A percentile compares a stretch with the other conserved stretches of the same genome.
Evolutionary conservation across 768 basidiomycete genomes (phyloP).

Genomic region (Pisolithus sp.): DNA sequence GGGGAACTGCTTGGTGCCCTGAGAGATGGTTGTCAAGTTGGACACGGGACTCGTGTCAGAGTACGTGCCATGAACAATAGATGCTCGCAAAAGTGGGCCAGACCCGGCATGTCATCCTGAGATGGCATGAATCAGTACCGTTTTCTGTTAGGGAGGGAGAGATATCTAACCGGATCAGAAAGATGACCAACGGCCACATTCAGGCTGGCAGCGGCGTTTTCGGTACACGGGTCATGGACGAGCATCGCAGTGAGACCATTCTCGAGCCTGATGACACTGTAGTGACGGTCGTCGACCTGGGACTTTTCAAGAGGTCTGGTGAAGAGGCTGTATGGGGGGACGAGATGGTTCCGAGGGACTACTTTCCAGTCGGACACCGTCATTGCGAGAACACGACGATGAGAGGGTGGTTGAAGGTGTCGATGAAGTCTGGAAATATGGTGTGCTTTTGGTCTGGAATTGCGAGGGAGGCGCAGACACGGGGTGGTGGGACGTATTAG

Average conservation of each 20-base stretch:
- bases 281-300: conserved; percentile 71
- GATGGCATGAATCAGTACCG: not conserved
- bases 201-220: conserved; percentile 92
- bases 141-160: not conserved
- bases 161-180: conserved; percentile 71
- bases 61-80: conserved; percentile 83
- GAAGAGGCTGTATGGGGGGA: conserved; percentile 50
- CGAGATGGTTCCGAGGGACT: conserved; percentile 8
- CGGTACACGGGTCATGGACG: conserved; percentile 77
- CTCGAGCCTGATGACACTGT: conserved; percentile 73
- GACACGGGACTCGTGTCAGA: not conserved
- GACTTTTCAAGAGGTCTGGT: conserved; percentile 60
- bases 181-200: conserved; percentile 94
- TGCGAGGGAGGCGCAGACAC: too few species aligned
- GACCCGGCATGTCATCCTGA: conserved; percentile 82
- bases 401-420: not conserved
- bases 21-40: conserved; percentile 1
- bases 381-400: conserved; percentile 18
- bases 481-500: not conserved
- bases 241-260: conserved; percentile 88
- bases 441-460: not conserved
- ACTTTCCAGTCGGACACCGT: conserved; percentile 15
- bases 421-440: not conserved
- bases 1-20: conserved; percentile 83
- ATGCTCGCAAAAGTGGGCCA: conserved; percentile 96